A percentile compares a stretch with the other conserved stretches of the same genome.
These are phyloP conservation scores for Salix suchowensis DNA, from an alignment of 345 rosid genomes.

Conservation along the genomic window DNA sequence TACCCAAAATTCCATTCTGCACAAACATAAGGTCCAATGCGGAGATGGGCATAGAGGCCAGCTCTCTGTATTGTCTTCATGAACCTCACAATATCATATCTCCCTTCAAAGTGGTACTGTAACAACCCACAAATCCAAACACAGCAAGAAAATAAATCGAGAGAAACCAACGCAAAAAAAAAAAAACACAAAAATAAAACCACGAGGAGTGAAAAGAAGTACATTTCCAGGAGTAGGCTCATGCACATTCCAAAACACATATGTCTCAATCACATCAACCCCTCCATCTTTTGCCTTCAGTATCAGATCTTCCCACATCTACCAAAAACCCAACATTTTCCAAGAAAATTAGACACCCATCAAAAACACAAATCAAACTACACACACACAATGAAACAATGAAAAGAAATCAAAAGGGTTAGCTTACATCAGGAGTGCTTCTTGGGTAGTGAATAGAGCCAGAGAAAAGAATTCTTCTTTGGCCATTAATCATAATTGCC, in stretches of 20 bases:
- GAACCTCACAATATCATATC: constrained; percentile 93
- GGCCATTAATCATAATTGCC: constrained; percentile 78
- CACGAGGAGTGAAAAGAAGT: constrained; percentile 11
- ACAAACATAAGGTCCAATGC: constrained; percentile 97
- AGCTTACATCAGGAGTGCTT: constrained; percentile 75
- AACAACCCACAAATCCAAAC: constrained; percentile 6
- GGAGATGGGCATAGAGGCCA: constrained; percentile 91
- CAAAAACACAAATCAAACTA: not conserved
- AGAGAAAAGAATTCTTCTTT: constrained; percentile 83
- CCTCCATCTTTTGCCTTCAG: constrained; percentile 98
- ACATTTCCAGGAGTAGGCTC: constrained; percentile 97
- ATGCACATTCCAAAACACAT: constrained; percentile 98
- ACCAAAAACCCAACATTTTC: constrained; percentile 10
- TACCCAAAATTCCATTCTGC: constrained; percentile 99
- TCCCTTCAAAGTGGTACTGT: constrained; percentile 88
- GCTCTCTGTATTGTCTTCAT: constrained; percentile 73
- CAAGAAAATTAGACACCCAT: constrained; percentile 2
- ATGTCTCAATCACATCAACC: constrained; percentile 90
- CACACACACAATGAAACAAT: not conserved
- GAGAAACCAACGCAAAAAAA: not conserved
- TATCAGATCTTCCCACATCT: constrained; percentile 99
- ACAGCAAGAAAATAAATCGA: not conserved
- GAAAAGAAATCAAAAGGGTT: not conserved
- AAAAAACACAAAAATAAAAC: not conserved
- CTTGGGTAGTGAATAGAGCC: constrained; percentile 95